Conservation (phyloP, 108 stramenopile genomes). For the Skeletonema potamos region DNA sequence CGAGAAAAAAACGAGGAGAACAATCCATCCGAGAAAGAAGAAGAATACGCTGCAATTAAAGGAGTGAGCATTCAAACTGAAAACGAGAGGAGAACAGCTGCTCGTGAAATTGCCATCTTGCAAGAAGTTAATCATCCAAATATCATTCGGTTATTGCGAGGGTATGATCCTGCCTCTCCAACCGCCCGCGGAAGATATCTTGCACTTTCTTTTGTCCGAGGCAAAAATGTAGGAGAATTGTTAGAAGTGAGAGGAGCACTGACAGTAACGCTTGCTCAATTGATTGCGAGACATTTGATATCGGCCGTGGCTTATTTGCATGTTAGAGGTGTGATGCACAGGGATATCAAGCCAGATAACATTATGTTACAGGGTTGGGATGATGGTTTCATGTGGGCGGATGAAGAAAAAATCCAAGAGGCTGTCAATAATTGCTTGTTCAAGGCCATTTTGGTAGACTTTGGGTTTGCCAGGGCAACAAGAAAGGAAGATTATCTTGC, state of each 20-base stretch:
- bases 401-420: conserved; percentile 44
- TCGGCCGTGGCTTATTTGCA: conserved; percentile 77
- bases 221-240: conserved; percentile 53
- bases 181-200: conserved; percentile 19
- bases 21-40: conserved; percentile 16
- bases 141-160: conserved; percentile 67
- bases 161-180: conserved; percentile 44
- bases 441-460: conserved; percentile 73
- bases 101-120: conserved; percentile 74
- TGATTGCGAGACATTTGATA: conserved; percentile 69
- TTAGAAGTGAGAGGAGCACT: conserved; percentile 71
- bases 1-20: neutral
- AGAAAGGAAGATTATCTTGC: conserved; percentile 38
- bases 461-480: conserved; percentile 79
- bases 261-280: conserved; percentile 59
- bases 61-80: conserved; percentile 72
- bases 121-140: conserved; percentile 70
- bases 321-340: conserved; percentile 77
- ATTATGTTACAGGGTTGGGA: conserved; percentile 52
- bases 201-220: conserved; percentile 34
- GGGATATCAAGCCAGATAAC: conserved; percentile 84
- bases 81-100: conserved; percentile 64
- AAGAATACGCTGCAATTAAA: conserved; percentile 72
- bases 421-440: conserved; percentile 52
- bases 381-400: conserved; percentile 62